Evolutionary conservation across 176 grass and related monocot species (phyloP).

Genomic region (Oryza glaberrima): DNA sequence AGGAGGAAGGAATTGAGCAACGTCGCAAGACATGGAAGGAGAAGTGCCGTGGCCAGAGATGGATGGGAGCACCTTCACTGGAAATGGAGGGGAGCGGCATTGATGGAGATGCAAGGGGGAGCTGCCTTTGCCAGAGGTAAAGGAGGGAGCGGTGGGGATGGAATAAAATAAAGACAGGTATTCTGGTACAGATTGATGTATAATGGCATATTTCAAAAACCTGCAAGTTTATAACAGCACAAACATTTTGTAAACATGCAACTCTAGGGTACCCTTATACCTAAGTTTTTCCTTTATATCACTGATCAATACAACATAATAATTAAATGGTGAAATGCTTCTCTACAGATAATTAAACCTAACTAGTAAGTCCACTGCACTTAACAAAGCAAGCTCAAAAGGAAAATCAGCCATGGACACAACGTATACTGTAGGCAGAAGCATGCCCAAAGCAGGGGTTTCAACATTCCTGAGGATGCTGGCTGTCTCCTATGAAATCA

Average conservation of each 20-base stretch:
- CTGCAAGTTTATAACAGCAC: background rate
- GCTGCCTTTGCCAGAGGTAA: background rate
- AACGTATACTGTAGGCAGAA: conserved; percentile 15
- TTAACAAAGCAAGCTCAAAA: background rate
- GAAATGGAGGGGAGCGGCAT: background rate
- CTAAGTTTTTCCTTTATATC: background rate
- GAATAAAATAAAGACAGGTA: background rate
- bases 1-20: background rate
- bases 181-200: background rate
- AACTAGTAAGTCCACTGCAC: background rate
- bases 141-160: background rate
- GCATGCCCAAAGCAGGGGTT: background rate
- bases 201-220: background rate
- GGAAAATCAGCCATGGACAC: background rate
- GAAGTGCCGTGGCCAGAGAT: background rate
- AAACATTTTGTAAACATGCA: background rate
- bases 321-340: background rate
- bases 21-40: background rate
- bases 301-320: background rate
- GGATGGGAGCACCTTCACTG: background rate
- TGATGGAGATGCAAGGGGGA: background rate
- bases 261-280: background rate
- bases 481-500: background rate
- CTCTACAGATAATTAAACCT: background rate
- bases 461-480: background rate